Conservation (phyloP, 805 yeast genomes). For the Starmerella apicola region DNA sequence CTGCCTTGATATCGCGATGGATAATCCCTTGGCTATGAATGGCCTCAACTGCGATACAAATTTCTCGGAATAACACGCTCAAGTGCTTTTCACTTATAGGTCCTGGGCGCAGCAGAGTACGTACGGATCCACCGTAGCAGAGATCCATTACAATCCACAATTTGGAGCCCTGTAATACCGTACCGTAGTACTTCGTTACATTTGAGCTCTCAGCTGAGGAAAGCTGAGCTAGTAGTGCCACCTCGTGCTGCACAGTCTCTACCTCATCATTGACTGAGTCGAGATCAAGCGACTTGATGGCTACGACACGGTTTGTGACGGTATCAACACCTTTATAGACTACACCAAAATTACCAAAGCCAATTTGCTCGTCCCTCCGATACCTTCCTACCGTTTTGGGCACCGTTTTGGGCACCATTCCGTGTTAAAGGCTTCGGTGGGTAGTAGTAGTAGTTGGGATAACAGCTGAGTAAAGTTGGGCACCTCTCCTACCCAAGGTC, state of each 20-base stretch:
- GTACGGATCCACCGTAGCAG: constrained; percentile 90
- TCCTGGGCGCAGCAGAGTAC: constrained; percentile 79
- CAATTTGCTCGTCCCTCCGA: constrained; percentile 80
- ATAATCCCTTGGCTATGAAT: constrained; percentile 86
- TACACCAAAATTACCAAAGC: constrained; percentile 93
- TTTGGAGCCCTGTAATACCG: constrained; percentile 75
- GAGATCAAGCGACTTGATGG: constrained; percentile 81
- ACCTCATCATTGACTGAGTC: constrained; percentile 94
- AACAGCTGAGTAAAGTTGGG: too few relatives aligned
- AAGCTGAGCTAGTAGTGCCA: constrained; percentile 70
- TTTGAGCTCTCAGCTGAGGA: constrained; percentile 64
- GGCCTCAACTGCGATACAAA: constrained; percentile 59
- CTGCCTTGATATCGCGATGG: constrained; percentile 94
- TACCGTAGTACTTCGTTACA: constrained; percentile 84
- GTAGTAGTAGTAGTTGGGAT: too few relatives aligned
- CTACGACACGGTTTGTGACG: constrained; percentile 64
- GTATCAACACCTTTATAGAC: constrained; percentile 66
- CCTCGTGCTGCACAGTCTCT: constrained; percentile 84
- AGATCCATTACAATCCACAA: constrained; percentile 96
- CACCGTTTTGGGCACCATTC: background rate
- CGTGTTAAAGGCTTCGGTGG: too few relatives aligned
- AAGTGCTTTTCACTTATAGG: constrained; percentile 72
- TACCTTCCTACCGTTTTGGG: constrained; percentile 31
- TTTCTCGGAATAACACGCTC: constrained; percentile 74
- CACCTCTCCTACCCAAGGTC: too few relatives aligned